These are phyloP conservation scores for Gynostemma pentaphyllum DNA, from an alignment of 306 rosid species.

Conservation along the genomic window DNA sequence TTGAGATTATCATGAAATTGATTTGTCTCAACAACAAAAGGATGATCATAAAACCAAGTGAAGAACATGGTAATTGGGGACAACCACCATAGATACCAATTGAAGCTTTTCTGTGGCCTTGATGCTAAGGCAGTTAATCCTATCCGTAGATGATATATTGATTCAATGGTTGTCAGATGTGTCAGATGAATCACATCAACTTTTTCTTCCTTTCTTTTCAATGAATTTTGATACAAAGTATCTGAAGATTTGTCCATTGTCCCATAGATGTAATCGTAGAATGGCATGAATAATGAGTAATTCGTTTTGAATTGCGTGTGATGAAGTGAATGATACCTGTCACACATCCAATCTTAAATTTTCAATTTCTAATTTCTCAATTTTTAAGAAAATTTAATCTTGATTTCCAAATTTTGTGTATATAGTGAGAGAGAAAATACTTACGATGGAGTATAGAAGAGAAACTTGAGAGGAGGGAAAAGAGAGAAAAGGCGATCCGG, in stretches of 20 bases:
- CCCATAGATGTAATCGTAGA: slow-evolving; percentile 19
- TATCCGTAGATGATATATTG: slow-evolving; percentile 22
- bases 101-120: slow-evolving; percentile 10
- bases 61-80: slow-evolving; percentile 24
- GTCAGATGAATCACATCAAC: slow-evolving; percentile 29
- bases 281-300: slow-evolving; percentile 22
- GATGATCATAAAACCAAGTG: slow-evolving; percentile 10
- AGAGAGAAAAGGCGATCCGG: slow-evolving; percentile 28
- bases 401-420: no score
- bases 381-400: not conserved
- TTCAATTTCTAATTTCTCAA: no score
- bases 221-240: slow-evolving; percentile 3
- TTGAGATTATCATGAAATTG: slow-evolving; percentile 7
- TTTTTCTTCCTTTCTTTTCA: slow-evolving; percentile 10
- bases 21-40: slow-evolving; percentile 17
- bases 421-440: slow-evolving; percentile 4
- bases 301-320: slow-evolving; percentile 30
- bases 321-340: slow-evolving; percentile 25
- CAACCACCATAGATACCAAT: slow-evolving; percentile 23
- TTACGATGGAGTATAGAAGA: slow-evolving; percentile 34
- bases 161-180: slow-evolving; percentile 20
- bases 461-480: slow-evolving; percentile 34
- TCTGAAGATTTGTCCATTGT: slow-evolving; percentile 17
- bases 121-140: slow-evolving; percentile 28
- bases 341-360: not conserved